Percentiles rank a stretch among this genome's conserved stretches.
These are phyloP conservation scores for Cadophora luteo-olivacea DNA, from an alignment of 2,329 filamentous ascomycete species.

Conservation along the genomic window DNA sequence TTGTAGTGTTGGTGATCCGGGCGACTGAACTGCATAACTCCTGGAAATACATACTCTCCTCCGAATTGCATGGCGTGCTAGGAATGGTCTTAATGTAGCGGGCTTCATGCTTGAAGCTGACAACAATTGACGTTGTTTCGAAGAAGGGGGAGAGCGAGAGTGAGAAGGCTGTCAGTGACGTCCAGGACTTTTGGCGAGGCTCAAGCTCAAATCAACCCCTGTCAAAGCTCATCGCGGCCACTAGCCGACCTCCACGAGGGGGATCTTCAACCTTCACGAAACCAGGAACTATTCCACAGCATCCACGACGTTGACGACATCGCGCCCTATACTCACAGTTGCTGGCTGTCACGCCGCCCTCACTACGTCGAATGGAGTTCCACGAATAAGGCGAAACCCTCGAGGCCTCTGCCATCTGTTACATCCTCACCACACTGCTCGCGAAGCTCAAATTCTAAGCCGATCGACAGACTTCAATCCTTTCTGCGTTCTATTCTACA, in stretches of 20 bases:
- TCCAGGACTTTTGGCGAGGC: conserved; percentile 30
- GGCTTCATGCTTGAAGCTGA: conserved; percentile 37
- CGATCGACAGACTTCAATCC: neutral
- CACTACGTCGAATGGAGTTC: conserved; percentile 38
- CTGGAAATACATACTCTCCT: conserved; percentile 47
- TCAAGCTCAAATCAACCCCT: conserved; percentile 22
- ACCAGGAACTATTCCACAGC: neutral
- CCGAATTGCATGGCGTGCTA: conserved; percentile 31
- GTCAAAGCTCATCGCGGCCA: conserved; percentile 19
- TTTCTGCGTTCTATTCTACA: neutral
- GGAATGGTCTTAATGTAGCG: conserved; percentile 35
- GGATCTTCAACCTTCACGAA: conserved; percentile 10
- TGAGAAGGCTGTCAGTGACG: conserved; percentile 34
- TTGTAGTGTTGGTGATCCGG: conserved; percentile 79
- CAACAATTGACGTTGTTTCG: conserved; percentile 7
- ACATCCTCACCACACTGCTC: conserved; percentile 17
- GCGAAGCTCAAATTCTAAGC: conserved; percentile 14
- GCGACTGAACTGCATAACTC: conserved; percentile 78
- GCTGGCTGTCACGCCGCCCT: conserved; percentile 37
- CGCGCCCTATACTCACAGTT: conserved; percentile 19
- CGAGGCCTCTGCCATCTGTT: conserved; percentile 32
- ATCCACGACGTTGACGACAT: conserved; percentile 24
- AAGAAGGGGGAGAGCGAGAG: neutral
- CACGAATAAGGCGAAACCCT: conserved; percentile 37
- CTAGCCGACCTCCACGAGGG: conserved; percentile 26